Evolutionary conservation across 208 protist species (phyloP), one percentile per base, ranked within the genome.

Genomic region (Porcisia hertigi): DNA sequence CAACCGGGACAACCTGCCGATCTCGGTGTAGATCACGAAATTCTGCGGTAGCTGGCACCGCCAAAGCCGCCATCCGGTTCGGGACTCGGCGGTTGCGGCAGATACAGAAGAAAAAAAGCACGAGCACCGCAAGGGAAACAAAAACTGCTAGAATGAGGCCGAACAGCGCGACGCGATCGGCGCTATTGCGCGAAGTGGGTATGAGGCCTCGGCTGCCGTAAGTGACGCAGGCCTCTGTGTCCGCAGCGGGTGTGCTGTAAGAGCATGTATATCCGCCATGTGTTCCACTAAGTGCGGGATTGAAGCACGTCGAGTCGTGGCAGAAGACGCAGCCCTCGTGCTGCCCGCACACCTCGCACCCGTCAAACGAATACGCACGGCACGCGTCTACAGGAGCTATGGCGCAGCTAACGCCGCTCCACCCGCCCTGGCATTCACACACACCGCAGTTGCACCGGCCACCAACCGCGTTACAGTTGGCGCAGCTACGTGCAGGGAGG

Each of bases 291-390:
- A 86, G 71, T 55, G 71, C 47, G 41, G 67, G 71, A 52, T 82
- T 80, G 81, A 82, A 83, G 77, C 86, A 90, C 58, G 79, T 77
- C 45, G 69, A 75, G 81, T 90, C 86, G 36, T 64, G 70, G 79
- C 86, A 90, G 67, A 85, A 90, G 69, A 53, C 75, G 71, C 86
- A 90, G 12, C 72, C 77, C 36, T 25, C 60, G 36, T 76, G 71
- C 52, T 71, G 64, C 47, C 53, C 69, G 69, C 86, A 90, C 60
- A 78, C 69, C 62, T 55, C 41, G 54, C 86, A 90, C 43, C 86
- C 86, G 58, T 75, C 76, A 14, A 90, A 69, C 53, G 83, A 87
- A 45, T 75, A 75, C 43, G 73, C 71, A 25, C 71, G 78, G 71
- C 85, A 88, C 66, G 78, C 81, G 62, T 88, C 85, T 12, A 47